phyloP scores from a whole-genome alignment of 768 basidiomycete genomes.

The Boletus vermiculosoides region DNA sequence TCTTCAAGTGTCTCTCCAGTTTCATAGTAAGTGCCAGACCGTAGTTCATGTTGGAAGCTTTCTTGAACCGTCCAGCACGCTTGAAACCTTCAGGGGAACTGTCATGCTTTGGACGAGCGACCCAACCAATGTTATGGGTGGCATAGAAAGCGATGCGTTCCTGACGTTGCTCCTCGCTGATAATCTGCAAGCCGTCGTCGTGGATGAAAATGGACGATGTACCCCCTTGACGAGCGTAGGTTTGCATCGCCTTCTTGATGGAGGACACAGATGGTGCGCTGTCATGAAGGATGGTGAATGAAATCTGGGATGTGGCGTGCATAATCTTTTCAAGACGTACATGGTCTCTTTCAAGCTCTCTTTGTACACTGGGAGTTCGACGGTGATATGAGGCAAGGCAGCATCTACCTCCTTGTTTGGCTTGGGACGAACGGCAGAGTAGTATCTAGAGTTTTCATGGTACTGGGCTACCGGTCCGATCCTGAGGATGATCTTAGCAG shows the following conservation, averaged over 20 bases:
- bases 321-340: slow-evolving; percentile 39
- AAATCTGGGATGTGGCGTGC: not conserved
- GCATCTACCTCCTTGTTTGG: slow-evolving; percentile 61
- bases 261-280: slow-evolving; percentile 76
- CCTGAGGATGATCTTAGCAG: slow-evolving; percentile 34
- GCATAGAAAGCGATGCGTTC: slow-evolving; percentile 53
- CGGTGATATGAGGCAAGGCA: slow-evolving; percentile 68
- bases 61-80: slow-evolving; percentile 82
- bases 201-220: slow-evolving; percentile 56
- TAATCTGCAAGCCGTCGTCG: slow-evolving; percentile 58
- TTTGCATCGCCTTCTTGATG: slow-evolving; percentile 60
- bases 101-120: slow-evolving; percentile 54
- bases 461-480: slow-evolving; percentile 84
- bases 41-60: slow-evolving; percentile 91
- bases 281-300: not conserved
- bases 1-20: slow-evolving; percentile 35
- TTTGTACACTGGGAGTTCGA: slow-evolving; percentile 88
- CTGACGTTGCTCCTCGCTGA: slow-evolving; percentile 46
- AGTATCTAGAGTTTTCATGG: slow-evolving; percentile 81
- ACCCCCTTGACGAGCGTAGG: slow-evolving; percentile 66
- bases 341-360: slow-evolving; percentile 79
- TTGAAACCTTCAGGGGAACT: slow-evolving; percentile 27
- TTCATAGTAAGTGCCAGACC: slow-evolving; percentile 48
- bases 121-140: slow-evolving; percentile 57
- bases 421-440: slow-evolving; percentile 64